Percentiles rank a stretch among this genome's conserved stretches.
Evolutionary conservation across 176 grass and related monocot genomes (phyloP).

Genomic region (bread wheat (Triticum aestivum)): DNA sequence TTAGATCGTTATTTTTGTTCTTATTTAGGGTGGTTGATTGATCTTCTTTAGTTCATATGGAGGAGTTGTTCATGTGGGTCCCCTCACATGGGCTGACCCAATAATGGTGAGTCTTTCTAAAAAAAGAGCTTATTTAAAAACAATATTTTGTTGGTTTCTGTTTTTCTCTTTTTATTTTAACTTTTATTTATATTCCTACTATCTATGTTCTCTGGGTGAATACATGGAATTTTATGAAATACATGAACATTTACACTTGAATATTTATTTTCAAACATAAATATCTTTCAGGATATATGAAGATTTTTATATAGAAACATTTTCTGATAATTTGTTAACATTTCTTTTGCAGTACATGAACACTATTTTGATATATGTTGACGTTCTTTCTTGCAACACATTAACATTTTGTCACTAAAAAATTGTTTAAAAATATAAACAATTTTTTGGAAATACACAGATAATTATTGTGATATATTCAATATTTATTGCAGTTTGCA

Average conservation of each 20-base stretch:
- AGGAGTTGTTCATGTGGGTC: neutral
- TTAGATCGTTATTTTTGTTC: neutral
- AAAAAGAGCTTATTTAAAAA: neutral
- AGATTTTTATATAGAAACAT: neutral
- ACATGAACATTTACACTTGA: neutral
- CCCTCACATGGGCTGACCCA: neutral
- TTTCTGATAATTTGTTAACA: neutral
- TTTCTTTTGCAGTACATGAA: neutral
- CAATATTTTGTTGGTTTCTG: neutral
- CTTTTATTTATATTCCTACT: neutral
- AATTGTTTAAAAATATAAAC: no score
- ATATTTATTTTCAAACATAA: neutral
- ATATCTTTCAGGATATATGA: neutral
- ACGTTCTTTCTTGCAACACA: neutral
- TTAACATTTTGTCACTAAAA: neutral
- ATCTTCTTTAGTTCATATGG: neutral
- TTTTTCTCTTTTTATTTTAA: neutral
- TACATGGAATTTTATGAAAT: neutral
- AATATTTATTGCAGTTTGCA: neutral
- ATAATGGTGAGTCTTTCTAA: neutral
- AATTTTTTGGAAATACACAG: no score
- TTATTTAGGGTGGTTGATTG: neutral
- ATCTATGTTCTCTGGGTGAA: neutral
- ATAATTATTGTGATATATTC: no score
- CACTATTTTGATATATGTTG: neutral